Conservation (phyloP, 768 basidiomycete species). For the Daedaleopsis nitida region DNA sequence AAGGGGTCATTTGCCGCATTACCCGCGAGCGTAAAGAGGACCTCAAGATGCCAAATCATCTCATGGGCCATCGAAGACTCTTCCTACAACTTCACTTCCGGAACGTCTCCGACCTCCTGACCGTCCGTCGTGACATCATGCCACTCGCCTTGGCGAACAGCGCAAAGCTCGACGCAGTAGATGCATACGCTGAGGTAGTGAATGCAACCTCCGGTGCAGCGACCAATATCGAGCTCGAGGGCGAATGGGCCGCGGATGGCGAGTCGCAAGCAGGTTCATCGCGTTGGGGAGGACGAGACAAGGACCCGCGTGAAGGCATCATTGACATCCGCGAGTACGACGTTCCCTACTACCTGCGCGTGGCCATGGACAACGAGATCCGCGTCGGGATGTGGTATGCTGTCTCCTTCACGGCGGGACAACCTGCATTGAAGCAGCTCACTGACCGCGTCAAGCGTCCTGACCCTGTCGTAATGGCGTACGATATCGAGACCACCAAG, state of each 20-base stretch:
- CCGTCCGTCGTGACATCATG: slow-evolving; percentile 84
- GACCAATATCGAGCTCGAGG: slow-evolving; percentile 71
- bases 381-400: slow-evolving; percentile 98
- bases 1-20: slow-evolving; percentile 81
- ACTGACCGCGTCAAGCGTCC: slow-evolving; percentile 93
- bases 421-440: slow-evolving; percentile 71
- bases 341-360: slow-evolving; percentile 95
- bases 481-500: slow-evolving; percentile 98
- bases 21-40: slow-evolving; percentile 89
- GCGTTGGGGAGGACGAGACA: slow-evolving; percentile 44
- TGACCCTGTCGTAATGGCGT: slow-evolving; percentile 98
- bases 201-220: slow-evolving; percentile 68
- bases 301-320: slow-evolving; percentile 89
- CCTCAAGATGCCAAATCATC: slow-evolving; percentile 91
- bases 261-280: slow-evolving; percentile 37
- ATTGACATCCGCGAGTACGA: slow-evolving; percentile 96
- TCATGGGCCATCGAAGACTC: slow-evolving; percentile 90
- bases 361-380: slow-evolving; percentile 98
- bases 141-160: slow-evolving; percentile 90
- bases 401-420: slow-evolving; percentile 80
- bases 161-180: slow-evolving; percentile 91
- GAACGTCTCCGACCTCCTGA: slow-evolving; percentile 90
- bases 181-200: slow-evolving; percentile 97
- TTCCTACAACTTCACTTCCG: slow-evolving; percentile 89
- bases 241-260: slow-evolving; percentile 55